Percentiles rank a stretch among this genome's conserved stretches.
These are phyloP conservation scores for Nannochloropsis limnetica DNA, from an alignment of 352 stramenopile genomes.

Conservation along the genomic window DNA sequence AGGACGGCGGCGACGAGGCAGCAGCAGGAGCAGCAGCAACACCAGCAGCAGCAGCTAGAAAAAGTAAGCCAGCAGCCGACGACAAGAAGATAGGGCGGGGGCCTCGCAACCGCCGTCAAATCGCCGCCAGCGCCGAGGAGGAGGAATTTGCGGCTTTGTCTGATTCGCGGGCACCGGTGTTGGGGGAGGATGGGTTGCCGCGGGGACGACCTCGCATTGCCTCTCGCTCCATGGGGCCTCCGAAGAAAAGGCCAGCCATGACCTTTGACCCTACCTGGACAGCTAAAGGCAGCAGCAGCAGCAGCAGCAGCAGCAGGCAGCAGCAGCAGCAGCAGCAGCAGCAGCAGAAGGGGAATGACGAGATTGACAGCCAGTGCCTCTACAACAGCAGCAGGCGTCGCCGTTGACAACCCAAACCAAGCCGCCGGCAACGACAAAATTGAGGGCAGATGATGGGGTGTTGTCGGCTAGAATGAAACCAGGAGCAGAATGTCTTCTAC, in stretches of 20 bases:
- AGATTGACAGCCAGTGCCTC: too few relatives aligned
- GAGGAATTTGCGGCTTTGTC: slow-evolving; percentile 15
- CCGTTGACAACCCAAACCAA: too few relatives aligned
- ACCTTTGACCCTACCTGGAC: neutral
- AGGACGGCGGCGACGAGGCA: neutral
- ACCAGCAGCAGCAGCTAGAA: neutral
- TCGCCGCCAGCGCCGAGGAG: slow-evolving; percentile 11
- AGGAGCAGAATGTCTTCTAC: too few relatives aligned
- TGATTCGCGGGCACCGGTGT: neutral
- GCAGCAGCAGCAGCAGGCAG: neutral
- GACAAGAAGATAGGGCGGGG: neutral
- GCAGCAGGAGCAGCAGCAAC: neutral
- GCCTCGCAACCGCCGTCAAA: neutral
- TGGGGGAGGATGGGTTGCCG: neutral
- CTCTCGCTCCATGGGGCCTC: neutral
- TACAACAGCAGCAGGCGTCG: too few relatives aligned
- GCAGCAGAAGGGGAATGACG: too few relatives aligned
- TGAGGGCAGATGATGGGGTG: too few relatives aligned
- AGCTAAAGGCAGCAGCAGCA: neutral
- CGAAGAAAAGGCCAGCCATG: neutral
- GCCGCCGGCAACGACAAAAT: too few relatives aligned
- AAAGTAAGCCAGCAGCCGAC: neutral
- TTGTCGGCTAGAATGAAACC: too few relatives aligned
- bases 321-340: too few relatives aligned
- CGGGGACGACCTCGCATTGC: neutral